Conservation (phyloP, 306 rosid genomes). For the Elaeagnus macrophylla region DNA sequence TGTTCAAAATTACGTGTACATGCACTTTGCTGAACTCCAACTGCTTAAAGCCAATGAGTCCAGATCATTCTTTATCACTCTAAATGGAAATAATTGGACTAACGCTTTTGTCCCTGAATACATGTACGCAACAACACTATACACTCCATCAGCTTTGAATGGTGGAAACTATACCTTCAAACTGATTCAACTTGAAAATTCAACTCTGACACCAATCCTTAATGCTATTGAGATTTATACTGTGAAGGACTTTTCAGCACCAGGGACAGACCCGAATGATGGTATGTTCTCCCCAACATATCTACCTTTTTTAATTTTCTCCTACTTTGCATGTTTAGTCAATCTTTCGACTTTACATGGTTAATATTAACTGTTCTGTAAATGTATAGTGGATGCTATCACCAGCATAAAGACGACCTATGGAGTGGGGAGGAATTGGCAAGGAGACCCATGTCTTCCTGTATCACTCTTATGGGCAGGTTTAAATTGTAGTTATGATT, state of each 20-base stretch:
- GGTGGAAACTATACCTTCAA: not conserved
- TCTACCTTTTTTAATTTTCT: not conserved
- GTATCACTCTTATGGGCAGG: constrained; percentile 22
- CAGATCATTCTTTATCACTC: constrained; percentile 1
- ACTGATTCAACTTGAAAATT: not conserved
- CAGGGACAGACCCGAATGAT: not conserved
- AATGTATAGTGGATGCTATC: constrained; percentile 17
- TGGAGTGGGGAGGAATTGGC: constrained; percentile 24
- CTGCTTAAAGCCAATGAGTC: constrained; percentile 1
- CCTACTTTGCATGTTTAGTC: not conserved
- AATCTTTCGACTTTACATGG: not conserved
- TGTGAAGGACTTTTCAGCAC: not conserved
- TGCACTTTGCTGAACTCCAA: constrained; percentile 12
- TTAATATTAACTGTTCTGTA: not conserved
- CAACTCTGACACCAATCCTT: not conserved
- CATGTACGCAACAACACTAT: not conserved
- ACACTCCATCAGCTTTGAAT: not conserved
- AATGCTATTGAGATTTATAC: not conserved
- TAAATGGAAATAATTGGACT: not conserved
- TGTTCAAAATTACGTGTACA: not conserved
- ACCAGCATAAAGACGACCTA: constrained; percentile 16
- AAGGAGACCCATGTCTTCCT: constrained; percentile 36
- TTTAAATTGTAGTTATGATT: constrained; percentile 13
- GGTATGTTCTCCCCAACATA: not conserved
- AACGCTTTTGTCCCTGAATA: not conserved